Evolutionary conservation across 208 protist species (phyloP), one percentile per base, ranked within the genome.

Genomic region (Wallacemonas rigidus): DNA sequence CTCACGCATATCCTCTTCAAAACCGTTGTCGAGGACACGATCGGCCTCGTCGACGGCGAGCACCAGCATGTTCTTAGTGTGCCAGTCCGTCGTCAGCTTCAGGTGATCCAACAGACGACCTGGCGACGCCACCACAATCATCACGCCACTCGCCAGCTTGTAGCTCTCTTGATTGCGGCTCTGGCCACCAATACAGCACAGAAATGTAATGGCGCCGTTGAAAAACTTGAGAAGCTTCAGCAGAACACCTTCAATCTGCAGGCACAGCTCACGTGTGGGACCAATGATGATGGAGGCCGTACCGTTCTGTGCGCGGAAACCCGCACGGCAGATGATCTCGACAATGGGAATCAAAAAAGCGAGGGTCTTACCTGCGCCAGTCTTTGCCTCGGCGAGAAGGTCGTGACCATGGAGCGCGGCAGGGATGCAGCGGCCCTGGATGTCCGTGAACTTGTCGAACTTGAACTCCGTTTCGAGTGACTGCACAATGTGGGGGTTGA

Each of bases 21-120:
- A 99, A 54, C 90, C 98, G 85, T 99, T 96, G 79, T 99, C 98
- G 8, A 99, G 91, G 50, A 99, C 98, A 54, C 98, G 93, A 83
- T 99, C 99, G 3, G 98, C 98, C 91, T 99, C 99, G 85, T 99
- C 99, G 39, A 99, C 98, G 53, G 99, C 91, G 35, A 99, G 89
- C 60, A 95, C 78, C 47, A 98, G 90, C 15, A 99, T 81, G 80
- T 99, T 99, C 73, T 97, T 96, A 11, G 93, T 98, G 58, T 98
- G 87, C 88, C 99, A 99, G 69, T 98, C 96, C 15, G 88, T 93
- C 26, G 98, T 99, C 75, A 98, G 94, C 82, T 98, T 93, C 45
- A 99, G 81, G 80, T 99, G 99, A 83, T 99, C 99, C 14, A 99
- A 88, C 35, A 99, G 87, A 43, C 99, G 92, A 11, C 92, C 93